Percentiles rank a stretch among this genome's conserved stretches.
phyloP scores from a whole-genome alignment of 768 basidiomycete genomes.

The Tulasnella sp. region DNA sequence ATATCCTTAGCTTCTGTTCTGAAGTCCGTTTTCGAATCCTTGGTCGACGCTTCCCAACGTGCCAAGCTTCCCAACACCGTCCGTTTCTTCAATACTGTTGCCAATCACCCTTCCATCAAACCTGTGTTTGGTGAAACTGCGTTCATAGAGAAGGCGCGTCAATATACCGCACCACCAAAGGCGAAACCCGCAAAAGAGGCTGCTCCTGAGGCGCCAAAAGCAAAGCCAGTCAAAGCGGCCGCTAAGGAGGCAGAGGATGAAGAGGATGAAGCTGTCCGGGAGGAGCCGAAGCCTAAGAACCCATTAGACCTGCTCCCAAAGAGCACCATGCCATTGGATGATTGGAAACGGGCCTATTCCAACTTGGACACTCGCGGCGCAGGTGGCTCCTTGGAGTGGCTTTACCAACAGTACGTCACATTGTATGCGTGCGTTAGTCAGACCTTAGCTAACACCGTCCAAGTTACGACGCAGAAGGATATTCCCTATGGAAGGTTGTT shows the following conservation, averaged over 20 bases:
- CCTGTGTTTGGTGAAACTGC: conserved; percentile 46
- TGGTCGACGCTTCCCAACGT: conserved; percentile 55
- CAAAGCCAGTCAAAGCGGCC: conserved; percentile 34
- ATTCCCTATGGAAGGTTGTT: conserved; percentile 82
- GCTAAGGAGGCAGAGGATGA: conserved; percentile 53
- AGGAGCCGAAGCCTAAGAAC: conserved; percentile 87
- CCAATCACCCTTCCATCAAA: conserved; percentile 70
- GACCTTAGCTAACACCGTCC: background rate
- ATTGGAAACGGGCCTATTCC: conserved; percentile 97
- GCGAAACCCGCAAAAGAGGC: conserved; percentile 15
- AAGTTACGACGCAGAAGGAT: conserved; percentile 81
- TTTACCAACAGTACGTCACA: conserved; percentile 75
- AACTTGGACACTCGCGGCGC: conserved; percentile 91
- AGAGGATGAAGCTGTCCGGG: conserved; percentile 57
- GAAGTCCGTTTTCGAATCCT: conserved; percentile 37
- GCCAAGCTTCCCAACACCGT: conserved; percentile 60
- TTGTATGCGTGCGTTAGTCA: background rate
- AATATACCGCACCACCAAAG: conserved; percentile 59
- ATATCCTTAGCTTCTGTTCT: conserved; percentile 52
- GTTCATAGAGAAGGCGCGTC: conserved; percentile 56
- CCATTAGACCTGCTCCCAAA: conserved; percentile 82
- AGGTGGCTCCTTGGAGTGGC: conserved; percentile 81
- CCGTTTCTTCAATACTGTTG: conserved; percentile 77
- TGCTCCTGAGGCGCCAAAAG: conserved; percentile 10
- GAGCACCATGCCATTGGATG: conserved; percentile 67